Percentiles rank a stretch among this genome's conserved stretches.
These are phyloP conservation scores for Penicillium olsonii DNA, from an alignment of 2,329 filamentous ascomycete species.

Conservation along the genomic window DNA sequence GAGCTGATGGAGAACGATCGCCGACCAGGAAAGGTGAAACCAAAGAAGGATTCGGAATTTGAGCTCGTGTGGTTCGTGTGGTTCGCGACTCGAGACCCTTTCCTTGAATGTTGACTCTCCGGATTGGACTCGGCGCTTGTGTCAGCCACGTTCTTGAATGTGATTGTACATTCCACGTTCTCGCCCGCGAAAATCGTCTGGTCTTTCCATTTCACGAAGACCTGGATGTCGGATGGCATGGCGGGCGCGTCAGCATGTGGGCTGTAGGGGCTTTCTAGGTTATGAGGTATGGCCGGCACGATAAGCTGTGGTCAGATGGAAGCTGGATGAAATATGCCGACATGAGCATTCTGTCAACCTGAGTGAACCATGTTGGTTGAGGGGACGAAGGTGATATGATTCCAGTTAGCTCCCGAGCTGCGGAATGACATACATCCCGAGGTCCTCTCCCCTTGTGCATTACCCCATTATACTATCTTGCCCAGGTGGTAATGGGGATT, in stretches of 20 bases:
- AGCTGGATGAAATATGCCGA: conserved; percentile 16
- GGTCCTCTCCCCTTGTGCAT: background rate
- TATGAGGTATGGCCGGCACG: conserved; percentile 9
- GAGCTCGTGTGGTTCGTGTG: conserved; percentile 28
- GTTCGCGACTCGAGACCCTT: conserved; percentile 37
- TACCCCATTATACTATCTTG: too few relatives aligned
- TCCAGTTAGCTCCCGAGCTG: conserved; percentile 9
- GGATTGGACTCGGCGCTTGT: conserved; percentile 35
- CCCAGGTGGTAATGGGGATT: too few relatives aligned
- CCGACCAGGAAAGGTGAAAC: conserved; percentile 40
- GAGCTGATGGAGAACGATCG: conserved; percentile 39
- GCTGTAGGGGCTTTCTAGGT: conserved; percentile 16
- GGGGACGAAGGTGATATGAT: conserved; percentile 11
- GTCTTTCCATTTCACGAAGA: conserved; percentile 93
- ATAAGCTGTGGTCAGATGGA: conserved; percentile 8
- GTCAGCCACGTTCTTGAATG: conserved; percentile 80
- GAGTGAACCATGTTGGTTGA: conserved; percentile 21
- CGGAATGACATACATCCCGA: conserved; percentile 3
- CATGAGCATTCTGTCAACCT: conserved; percentile 32
- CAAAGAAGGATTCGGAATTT: conserved; percentile 41
- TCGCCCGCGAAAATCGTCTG: conserved; percentile 95
- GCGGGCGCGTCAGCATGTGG: conserved; percentile 38
- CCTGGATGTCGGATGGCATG: conserved; percentile 76
- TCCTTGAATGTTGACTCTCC: conserved; percentile 37
- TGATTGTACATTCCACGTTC: conserved; percentile 92